These are phyloP conservation scores for Neopestalotiopsis sp. DNA, from an alignment of 2,329 filamentous ascomycete species.

Conservation along the genomic window DNA sequence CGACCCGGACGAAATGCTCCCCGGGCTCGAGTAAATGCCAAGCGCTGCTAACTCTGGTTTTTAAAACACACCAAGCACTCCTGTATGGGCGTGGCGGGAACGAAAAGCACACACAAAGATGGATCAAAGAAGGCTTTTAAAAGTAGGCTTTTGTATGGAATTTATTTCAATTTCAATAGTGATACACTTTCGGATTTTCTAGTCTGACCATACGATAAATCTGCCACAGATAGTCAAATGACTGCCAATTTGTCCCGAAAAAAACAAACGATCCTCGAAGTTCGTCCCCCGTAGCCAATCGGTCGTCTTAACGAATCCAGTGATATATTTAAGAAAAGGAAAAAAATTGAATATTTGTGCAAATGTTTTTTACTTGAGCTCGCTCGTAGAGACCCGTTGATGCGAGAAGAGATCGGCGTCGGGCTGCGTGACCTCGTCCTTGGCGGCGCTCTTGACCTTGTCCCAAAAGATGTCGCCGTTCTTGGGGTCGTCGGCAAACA, in stretches of 20 bases:
- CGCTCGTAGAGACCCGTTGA: background rate
- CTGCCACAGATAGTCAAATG: too few relatives aligned
- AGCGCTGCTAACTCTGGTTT: background rate
- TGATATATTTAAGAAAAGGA: background rate
- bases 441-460: conserved; percentile 65
- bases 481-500: conserved; percentile 67
- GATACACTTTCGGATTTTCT: too few relatives aligned
- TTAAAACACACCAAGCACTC: too few relatives aligned
- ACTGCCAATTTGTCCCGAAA: too few relatives aligned
- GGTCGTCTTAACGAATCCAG: background rate
- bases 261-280: background rate
- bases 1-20: background rate
- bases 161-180: too few relatives aligned
- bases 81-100: background rate
- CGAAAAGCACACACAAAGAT: too few relatives aligned
- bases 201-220: too few relatives aligned
- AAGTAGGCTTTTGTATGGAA: too few relatives aligned
- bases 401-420: conserved; percentile 22
- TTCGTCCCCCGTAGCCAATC: background rate
- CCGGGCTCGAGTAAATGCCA: background rate
- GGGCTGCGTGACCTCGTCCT: conserved; percentile 55
- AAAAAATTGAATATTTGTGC: background rate
- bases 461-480: conserved; percentile 67
- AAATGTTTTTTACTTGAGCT: conserved; percentile 10
- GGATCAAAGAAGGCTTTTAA: too few relatives aligned